Evolutionary conservation across 331 rosid genomes (phyloP).

Genomic region (Phaseolus coccineus): DNA sequence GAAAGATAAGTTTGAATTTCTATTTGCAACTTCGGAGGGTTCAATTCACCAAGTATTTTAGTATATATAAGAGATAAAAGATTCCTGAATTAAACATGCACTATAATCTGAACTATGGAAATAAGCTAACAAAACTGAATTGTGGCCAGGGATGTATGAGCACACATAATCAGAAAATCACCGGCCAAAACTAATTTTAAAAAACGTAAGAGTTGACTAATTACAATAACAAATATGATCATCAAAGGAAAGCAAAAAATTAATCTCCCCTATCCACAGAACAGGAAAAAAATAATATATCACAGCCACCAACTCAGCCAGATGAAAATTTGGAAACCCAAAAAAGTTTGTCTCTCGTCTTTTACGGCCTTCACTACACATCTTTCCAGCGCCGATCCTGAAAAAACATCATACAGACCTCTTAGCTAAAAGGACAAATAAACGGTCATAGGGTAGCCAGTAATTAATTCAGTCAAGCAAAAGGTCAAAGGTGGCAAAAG

Average conservation of each 20-base stretch:
- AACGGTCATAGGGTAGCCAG: neutral
- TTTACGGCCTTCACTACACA: conserved; percentile 36
- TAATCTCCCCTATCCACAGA: conserved; percentile 30
- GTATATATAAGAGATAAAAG: neutral
- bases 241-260: conserved; percentile 40
- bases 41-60: no score
- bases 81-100: neutral
- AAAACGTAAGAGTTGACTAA: conserved; percentile 45
- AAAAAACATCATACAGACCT: conserved; percentile 42
- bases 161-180: conserved; percentile 38
- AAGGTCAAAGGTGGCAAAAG: conserved; percentile 7
- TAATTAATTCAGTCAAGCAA: conserved; percentile 19
- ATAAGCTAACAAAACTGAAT: conserved; percentile 30
- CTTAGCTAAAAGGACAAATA: conserved; percentile 31
- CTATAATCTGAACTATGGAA: neutral
- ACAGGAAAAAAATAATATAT: conserved; percentile 41
- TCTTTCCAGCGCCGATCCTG: conserved; percentile 41
- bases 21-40: no score
- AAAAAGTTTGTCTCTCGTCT: neutral
- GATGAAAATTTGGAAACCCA: conserved; percentile 13
- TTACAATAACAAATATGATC: conserved; percentile 59
- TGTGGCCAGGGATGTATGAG: conserved; percentile 17
- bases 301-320: conserved; percentile 40
- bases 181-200: conserved; percentile 39
- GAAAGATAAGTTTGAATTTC: no score